A percentile compares a stretch with the other conserved stretches of the same genome.
These are phyloP conservation scores for Aspergillus funiculosus DNA, from an alignment of 495 filamentous ascomycete genomes.

Conservation along the genomic window DNA sequence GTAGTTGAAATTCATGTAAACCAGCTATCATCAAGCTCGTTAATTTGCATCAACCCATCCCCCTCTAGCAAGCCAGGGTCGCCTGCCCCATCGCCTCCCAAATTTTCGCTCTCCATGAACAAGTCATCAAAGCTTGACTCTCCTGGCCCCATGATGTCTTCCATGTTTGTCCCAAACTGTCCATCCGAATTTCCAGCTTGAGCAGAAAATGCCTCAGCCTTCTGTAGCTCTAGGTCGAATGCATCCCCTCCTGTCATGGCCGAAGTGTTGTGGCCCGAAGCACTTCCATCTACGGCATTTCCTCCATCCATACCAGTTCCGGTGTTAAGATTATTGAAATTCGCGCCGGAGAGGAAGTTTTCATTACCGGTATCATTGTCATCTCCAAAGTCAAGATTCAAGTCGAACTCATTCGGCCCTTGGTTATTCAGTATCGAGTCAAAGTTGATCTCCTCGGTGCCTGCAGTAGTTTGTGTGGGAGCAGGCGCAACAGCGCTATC, in stretches of 20 bases:
- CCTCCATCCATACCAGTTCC: constrained; percentile 16
- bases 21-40: constrained; percentile 43
- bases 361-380: constrained; percentile 41
- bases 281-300: constrained; percentile 23
- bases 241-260: constrained; percentile 34
- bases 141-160: constrained; percentile 42
- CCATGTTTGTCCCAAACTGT: constrained; percentile 18
- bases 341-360: constrained; percentile 36
- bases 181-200: constrained; percentile 7
- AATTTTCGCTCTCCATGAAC: constrained; percentile 42
- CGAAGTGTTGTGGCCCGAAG: constrained; percentile 22
- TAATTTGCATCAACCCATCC: constrained; percentile 39
- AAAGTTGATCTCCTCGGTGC: constrained; percentile 35
- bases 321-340: constrained; percentile 25
- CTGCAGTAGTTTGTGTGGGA: constrained; percentile 20
- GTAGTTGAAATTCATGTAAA: constrained; percentile 26
- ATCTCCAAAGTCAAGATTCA: constrained; percentile 43
- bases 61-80: constrained; percentile 39
- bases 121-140: constrained; percentile 48
- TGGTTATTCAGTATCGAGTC: constrained; percentile 35
- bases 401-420: constrained; percentile 37
- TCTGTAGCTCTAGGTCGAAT: constrained; percentile 40
- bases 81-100: constrained; percentile 28
- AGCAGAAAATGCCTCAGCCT: constrained; percentile 19
- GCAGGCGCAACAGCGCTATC: constrained; percentile 5